Percentiles rank a stretch among this genome's conserved stretches.
Conservation (phyloP, 2,329 filamentous ascomycete genomes). For the Ophiostoma piceae region DNA sequence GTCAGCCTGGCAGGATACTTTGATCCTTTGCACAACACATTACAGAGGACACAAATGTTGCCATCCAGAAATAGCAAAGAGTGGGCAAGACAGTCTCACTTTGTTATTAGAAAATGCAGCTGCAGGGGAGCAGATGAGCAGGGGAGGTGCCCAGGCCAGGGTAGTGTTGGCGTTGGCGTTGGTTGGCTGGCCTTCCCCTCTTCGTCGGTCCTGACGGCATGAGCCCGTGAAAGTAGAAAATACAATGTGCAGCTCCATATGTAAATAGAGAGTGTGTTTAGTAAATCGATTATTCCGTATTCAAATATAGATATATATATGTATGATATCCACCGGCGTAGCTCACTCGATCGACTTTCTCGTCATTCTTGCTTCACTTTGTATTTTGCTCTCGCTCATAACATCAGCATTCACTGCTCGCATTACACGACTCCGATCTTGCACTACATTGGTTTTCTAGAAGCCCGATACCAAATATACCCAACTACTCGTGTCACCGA, state of each 20-base stretch:
- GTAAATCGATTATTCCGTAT: background rate
- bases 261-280: background rate
- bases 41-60: background rate
- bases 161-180: background rate
- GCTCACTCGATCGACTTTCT: background rate
- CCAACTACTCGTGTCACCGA: background rate
- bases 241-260: background rate
- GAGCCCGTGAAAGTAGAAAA: slow-evolving; percentile 2
- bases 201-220: slow-evolving; percentile 5
- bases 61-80: background rate
- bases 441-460: background rate
- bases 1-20: background rate
- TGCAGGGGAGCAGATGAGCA: background rate
- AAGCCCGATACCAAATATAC: background rate
- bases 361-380: background rate
- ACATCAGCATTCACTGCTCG: background rate
- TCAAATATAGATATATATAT: background rate
- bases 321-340: background rate
- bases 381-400: background rate
- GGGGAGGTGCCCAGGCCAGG: slow-evolving; percentile 1
- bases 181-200: background rate
- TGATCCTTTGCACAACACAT: background rate
- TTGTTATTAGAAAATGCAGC: background rate
- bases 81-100: slow-evolving; percentile 1
- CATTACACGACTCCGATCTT: background rate